Evolutionary conservation across 306 rosid species (phyloP).

Genomic region (Morella rubra): DNA sequence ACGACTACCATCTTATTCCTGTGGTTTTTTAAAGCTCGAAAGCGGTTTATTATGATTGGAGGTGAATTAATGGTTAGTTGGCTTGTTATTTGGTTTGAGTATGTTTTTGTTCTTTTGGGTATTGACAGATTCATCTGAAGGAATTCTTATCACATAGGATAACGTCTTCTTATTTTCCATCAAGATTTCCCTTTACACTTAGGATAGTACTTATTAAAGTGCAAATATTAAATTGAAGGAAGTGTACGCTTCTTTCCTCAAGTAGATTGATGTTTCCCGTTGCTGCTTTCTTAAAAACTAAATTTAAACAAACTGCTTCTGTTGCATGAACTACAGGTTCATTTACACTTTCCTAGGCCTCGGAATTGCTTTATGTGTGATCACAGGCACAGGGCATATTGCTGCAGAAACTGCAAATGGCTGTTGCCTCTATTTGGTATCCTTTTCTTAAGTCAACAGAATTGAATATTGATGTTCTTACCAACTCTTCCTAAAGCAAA

Average conservation of each 20-base stretch:
- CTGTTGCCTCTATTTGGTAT: slow-evolving; percentile 84
- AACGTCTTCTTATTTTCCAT: background rate
- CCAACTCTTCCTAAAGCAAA: background rate
- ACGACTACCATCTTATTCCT: background rate
- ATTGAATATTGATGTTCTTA: background rate
- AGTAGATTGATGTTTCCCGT: background rate
- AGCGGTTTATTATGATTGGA: background rate
- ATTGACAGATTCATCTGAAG: too few species aligned
- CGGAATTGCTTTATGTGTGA: slow-evolving; percentile 58
- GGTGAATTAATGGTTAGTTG: background rate
- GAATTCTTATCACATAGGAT: too few species aligned
- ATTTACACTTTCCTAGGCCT: slow-evolving; percentile 68
- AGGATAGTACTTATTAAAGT: background rate
- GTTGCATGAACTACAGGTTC: slow-evolving; percentile 57
- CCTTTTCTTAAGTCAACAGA: slow-evolving; percentile 33
- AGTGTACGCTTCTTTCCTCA: background rate
- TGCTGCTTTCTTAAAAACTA: slow-evolving; percentile 10
- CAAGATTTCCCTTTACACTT: background rate
- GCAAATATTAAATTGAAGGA: background rate
- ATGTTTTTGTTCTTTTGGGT: background rate
- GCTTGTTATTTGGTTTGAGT: background rate
- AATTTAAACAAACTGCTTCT: slow-evolving; percentile 6
- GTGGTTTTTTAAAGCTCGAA: too few species aligned
- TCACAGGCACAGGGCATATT: slow-evolving; percentile 75
- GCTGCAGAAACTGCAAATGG: slow-evolving; percentile 81